A percentile compares a stretch with the other conserved stretches of the same genome.
These are phyloP conservation scores for Hericium coralloides DNA, from an alignment of 768 basidiomycete genomes.

Conservation along the genomic window DNA sequence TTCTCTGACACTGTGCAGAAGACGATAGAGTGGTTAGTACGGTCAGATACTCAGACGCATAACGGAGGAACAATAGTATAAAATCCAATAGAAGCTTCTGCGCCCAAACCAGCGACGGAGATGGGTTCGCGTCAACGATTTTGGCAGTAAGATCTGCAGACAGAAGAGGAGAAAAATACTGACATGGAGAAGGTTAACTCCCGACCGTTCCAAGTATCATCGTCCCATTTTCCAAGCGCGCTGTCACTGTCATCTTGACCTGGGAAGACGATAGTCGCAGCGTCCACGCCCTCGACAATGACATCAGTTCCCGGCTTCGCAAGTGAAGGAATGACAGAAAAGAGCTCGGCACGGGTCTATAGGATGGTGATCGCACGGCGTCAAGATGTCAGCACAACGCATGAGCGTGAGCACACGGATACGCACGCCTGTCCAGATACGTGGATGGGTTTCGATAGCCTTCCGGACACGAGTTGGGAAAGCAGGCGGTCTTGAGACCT, in stretches of 20 bases:
- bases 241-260: not conserved
- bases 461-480: not conserved
- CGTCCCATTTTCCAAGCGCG: conserved; percentile 7
- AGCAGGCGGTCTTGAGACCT: no score
- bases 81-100: no score
- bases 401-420: not conserved
- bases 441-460: not conserved
- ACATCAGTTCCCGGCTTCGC: not conserved
- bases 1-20: not conserved
- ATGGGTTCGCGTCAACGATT: no score
- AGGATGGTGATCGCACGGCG: not conserved
- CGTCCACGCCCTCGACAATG: not conserved
- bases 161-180: not conserved
- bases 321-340: not conserved
- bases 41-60: not conserved
- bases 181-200: conserved; percentile 9
- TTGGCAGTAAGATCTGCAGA: no score
- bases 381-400: not conserved
- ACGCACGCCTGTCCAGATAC: not conserved
- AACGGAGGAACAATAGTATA: not conserved
- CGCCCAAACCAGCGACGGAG: no score
- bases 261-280: not conserved
- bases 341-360: not conserved
- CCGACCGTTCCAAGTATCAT: conserved; percentile 9
- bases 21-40: not conserved